These are phyloP conservation scores for Lagenaria siceraria DNA, from an alignment of 306 rosid genomes.

Conservation along the genomic window DNA sequence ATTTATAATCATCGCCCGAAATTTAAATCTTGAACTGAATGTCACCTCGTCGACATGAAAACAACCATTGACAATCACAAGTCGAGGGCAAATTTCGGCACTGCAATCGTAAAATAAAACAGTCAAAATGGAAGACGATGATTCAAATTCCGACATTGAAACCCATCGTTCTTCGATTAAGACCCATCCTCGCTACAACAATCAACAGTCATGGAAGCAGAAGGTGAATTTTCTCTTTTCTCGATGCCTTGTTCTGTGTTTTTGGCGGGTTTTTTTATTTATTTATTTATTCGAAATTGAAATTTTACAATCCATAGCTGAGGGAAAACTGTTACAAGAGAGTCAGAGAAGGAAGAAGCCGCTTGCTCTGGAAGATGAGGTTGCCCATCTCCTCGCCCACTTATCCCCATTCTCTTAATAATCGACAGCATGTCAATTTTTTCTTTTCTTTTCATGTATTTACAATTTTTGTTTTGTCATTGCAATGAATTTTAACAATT, in stretches of 20 bases:
- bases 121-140: background rate
- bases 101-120: background rate
- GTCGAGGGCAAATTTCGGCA: background rate
- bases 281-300: background rate
- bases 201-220: constrained; percentile 44
- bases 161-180: constrained; percentile 35
- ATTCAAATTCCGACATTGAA: background rate
- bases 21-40: background rate
- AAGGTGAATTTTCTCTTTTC: constrained; percentile 24
- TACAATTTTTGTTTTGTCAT: background rate
- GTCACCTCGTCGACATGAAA: background rate
- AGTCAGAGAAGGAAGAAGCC: constrained; percentile 58
- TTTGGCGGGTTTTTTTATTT: background rate
- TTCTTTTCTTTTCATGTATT: no score
- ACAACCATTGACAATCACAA: no score
- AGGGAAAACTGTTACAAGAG: constrained; percentile 68
- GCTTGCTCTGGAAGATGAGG: constrained; percentile 69
- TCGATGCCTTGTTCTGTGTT: background rate
- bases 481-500: background rate
- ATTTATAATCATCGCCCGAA: background rate
- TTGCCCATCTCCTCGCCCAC: constrained; percentile 17
- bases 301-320: constrained; percentile 22
- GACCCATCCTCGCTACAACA: constrained; percentile 33
- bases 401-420: constrained; percentile 16
- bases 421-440: constrained; percentile 24